Percentiles rank a stretch among this genome's conserved stretches.
Evolutionary conservation across 2,329 filamentous ascomycete genomes (phyloP).

Genomic region (Phoma herbarum): DNA sequence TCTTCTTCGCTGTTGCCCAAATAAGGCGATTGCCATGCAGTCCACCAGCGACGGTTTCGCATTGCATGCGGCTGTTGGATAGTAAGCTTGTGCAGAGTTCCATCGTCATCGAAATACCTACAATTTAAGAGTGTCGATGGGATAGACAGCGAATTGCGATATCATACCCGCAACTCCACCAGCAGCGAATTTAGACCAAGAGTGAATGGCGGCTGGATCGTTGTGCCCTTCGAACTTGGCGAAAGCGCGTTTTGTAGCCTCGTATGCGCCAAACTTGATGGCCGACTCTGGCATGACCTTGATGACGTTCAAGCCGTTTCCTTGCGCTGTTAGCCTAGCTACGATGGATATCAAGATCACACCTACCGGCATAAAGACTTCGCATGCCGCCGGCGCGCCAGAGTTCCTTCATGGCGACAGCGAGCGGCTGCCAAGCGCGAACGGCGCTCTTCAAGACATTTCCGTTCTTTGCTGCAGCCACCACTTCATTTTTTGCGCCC

Average conservation of each 20-base stretch:
- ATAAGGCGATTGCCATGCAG: constrained; percentile 85
- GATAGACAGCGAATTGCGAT: constrained; percentile 96
- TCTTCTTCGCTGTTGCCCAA: constrained; percentile 81
- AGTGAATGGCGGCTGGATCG: constrained; percentile 80
- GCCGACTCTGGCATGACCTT: constrained; percentile 99
- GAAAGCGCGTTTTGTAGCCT: constrained; percentile 88
- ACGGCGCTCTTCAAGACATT: constrained; percentile 70
- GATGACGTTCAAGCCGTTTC: constrained; percentile 93
- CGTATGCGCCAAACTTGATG: constrained; percentile 97
- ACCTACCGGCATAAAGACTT: constrained; percentile 89
- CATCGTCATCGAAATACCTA: constrained; percentile 48
- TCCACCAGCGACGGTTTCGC: constrained; percentile 88
- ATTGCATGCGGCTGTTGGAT: constrained; percentile 78
- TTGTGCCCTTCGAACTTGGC: constrained; percentile 87
- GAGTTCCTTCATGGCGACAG: constrained; percentile 77
- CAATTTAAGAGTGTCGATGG: constrained; percentile 84
- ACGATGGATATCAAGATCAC: neutral
- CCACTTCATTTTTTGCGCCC: constrained; percentile 65
- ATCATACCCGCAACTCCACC: constrained; percentile 91
- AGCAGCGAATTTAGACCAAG: constrained; percentile 87
- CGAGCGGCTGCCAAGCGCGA: constrained; percentile 73
- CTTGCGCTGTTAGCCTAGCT: constrained; percentile 56
- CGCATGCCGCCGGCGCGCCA: constrained; percentile 87
- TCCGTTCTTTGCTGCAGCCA: constrained; percentile 75
- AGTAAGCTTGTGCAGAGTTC: constrained; percentile 5